Conservation (phyloP, 441 rosid genomes). For the Gossypium gossypioides region DNA sequence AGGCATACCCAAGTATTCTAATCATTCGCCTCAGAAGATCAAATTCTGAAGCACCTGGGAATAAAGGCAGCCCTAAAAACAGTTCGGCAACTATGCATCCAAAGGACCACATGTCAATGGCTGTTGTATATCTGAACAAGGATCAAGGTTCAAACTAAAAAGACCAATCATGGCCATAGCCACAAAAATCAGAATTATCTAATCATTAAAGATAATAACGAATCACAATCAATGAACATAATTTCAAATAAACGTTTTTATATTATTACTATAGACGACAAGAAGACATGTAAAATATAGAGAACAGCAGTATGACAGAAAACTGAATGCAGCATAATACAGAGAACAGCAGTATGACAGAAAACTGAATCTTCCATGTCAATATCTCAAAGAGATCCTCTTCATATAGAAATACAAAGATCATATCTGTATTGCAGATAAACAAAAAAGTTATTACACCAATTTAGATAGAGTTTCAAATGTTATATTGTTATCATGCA, state of each 20-base stretch:
- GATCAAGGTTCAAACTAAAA: slow-evolving; percentile 40
- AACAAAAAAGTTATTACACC: not conserved
- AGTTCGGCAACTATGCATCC: slow-evolving; percentile 99
- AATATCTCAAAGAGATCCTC: not conserved
- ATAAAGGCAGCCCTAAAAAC: slow-evolving; percentile 91
- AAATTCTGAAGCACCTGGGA: slow-evolving; percentile 98
- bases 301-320: not conserved
- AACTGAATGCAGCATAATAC: not conserved
- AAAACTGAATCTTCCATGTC: not conserved
- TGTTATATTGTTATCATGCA: not conserved
- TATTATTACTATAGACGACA: not conserved
- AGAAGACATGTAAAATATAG: not conserved
- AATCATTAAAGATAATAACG: not conserved
- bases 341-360: not conserved
- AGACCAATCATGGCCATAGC: not conserved
- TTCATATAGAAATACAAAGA: not conserved
- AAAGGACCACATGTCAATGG: slow-evolving; percentile 99
- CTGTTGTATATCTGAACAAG: slow-evolving; percentile 72
- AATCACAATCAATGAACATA: not conserved
- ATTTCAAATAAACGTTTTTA: not conserved
- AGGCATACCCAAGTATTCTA: slow-evolving; percentile 76
- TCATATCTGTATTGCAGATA: not conserved
- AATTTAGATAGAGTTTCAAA: not conserved
- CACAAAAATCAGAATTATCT: not conserved
- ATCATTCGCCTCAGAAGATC: slow-evolving; percentile 92